Percentiles rank a stretch among this genome's conserved stretches.
These are phyloP conservation scores for Penicillium sp. DNA, from an alignment of 2,329 filamentous ascomycete species.

Conservation along the genomic window DNA sequence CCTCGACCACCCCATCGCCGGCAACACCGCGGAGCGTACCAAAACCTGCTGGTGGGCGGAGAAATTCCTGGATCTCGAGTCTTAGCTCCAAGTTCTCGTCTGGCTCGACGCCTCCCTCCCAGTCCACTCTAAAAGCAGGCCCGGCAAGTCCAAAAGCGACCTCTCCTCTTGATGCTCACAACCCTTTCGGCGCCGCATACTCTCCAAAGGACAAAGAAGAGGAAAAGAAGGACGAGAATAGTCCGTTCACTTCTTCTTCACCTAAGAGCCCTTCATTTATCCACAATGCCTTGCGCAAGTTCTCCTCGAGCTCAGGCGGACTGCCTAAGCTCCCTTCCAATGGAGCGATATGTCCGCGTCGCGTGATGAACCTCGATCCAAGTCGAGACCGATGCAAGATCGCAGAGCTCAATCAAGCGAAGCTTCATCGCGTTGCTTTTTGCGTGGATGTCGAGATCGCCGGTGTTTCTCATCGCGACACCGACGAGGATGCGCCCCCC, in stretches of 20 bases:
- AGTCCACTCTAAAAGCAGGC: conserved; percentile 32
- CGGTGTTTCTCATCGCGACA: conserved; percentile 77
- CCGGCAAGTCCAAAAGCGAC: conserved; percentile 30
- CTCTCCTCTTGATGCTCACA: conserved; percentile 39
- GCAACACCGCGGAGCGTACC: conserved; percentile 26
- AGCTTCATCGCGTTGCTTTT: conserved; percentile 85
- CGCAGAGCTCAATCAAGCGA: conserved; percentile 73
- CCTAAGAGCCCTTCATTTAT: conserved; percentile 74
- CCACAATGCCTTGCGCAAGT: conserved; percentile 73
- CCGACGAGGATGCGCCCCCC: conserved; percentile 46
- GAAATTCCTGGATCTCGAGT: conserved; percentile 88
- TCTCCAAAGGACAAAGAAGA: conserved; percentile 45
- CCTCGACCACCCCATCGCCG: conserved; percentile 20
- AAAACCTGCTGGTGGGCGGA: conserved; percentile 49
- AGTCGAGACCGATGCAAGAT: conserved; percentile 76
- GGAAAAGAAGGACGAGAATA: conserved; percentile 36
- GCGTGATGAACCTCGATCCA: conserved; percentile 79
- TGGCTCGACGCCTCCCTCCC: conserved; percentile 41
- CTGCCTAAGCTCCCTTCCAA: conserved; percentile 54
- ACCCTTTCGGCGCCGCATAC: conserved; percentile 46
- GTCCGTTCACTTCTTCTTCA: conserved; percentile 57
- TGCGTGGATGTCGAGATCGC: conserved; percentile 98
- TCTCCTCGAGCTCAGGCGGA: conserved; percentile 60
- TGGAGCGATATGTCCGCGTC: conserved; percentile 74
- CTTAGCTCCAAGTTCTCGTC: conserved; percentile 90